A percentile compares a stretch with the other conserved stretches of the same genome.
Evolutionary conservation across 345 rosid genomes (phyloP).

Genomic region (Murraya paniculata): DNA sequence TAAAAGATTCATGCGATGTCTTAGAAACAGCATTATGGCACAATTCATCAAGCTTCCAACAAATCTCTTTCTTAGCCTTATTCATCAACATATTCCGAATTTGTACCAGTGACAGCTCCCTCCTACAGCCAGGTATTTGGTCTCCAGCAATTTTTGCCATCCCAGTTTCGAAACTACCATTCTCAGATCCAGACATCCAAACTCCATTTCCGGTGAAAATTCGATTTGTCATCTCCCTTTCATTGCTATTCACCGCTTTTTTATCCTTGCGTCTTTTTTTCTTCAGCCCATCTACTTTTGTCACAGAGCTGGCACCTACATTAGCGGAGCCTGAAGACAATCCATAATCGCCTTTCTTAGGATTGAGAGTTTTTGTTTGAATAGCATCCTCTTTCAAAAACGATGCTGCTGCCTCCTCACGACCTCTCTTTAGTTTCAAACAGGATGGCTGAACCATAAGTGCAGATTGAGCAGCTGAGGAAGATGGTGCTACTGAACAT

Average conservation of each 20-base stretch:
- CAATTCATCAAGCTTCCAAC: constrained; percentile 28
- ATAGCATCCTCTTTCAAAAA: not conserved
- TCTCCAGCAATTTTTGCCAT: constrained; percentile 14
- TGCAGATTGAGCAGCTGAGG: constrained; percentile 18
- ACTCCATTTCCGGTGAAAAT: not conserved
- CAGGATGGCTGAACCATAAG: constrained; percentile 1
- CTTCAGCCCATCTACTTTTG: not conserved
- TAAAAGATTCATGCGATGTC: constrained; percentile 11
- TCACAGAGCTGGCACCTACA: not conserved
- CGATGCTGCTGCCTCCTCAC: constrained; percentile 12
- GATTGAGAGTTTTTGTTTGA: not conserved
- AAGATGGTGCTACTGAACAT: constrained; percentile 11
- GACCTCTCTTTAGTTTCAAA: constrained; percentile 27
- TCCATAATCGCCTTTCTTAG: not conserved
- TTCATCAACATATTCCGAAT: constrained; percentile 29
- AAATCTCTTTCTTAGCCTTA: constrained; percentile 38
- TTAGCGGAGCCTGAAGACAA: not conserved
- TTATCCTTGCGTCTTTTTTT: not conserved
- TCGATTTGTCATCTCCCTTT: not conserved
- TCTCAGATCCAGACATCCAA: not conserved
- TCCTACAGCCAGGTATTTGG: constrained; percentile 1
- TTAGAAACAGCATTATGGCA: constrained; percentile 3
- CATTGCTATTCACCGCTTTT: not conserved
- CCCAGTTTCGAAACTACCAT: not conserved
- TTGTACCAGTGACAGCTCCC: constrained; percentile 26